Evolutionary conservation across 345 rosid genomes (phyloP), one percentile per base, ranked within the genome.

Genomic region (Citrus trifoliata): DNA sequence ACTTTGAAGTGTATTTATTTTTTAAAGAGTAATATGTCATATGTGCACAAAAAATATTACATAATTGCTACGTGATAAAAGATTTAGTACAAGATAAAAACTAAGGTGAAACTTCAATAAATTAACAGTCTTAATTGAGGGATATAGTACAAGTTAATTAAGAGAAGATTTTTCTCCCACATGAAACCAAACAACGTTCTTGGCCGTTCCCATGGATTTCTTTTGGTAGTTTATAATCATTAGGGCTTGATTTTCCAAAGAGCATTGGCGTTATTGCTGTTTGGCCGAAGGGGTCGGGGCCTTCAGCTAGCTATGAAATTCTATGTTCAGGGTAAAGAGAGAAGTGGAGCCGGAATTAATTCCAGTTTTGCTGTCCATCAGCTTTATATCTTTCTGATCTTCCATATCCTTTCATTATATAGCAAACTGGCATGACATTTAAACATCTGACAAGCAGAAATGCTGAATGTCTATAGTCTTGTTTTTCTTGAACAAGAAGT

Each of bases 171-270:
- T 82, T 89, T 82, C 80, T 87, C 88, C 67, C 86, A 82, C 80
- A 87, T 89, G 92, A 87, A 85, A 60, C 90, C 89, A 75, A 89
- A 84, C 78, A 89, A 89, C 88, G 85, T 89, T 60, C 92, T 89
- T 9, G 90, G 92, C 46, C 88, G 84, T 72, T 87, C 92, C 80
- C 90, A 85, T 58, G 89, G 92, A 18, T 89, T 89, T 75, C 89
- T 85, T 79, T 83, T 89, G 22, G 89, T 55, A 88, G 86, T 82
- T 79, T 86, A 40, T 85, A 85, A 42, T 81, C 89, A 0, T 2
- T 46, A 28, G 88, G 89, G 27, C 80, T 81, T 37, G 85, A 86
- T 76, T 88, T 89, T 73, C 90, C 86, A 3, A 86, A 89, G 48
- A 80, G 81, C 73, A 86, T 86, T 10, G 86, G 88, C 0, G 87